Base-by-base conservation (phyloP, 805 yeast species). In the Lipomyces sp. region DNA sequence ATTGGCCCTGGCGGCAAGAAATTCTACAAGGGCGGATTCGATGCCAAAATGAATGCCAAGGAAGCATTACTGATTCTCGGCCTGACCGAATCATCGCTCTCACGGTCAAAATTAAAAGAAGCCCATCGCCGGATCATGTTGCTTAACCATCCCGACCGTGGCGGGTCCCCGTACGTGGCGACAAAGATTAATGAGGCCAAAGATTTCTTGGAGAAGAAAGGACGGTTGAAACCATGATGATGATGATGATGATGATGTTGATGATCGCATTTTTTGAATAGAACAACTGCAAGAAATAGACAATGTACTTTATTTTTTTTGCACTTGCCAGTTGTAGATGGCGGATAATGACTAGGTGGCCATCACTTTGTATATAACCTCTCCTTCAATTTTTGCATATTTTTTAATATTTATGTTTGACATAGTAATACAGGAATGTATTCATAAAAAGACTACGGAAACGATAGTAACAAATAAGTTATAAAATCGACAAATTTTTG, bases 121-220 rank as follows among this genome's bases (percentile, higher is more conserved):
- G 86, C 87, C 64, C 96, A 92, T 75, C 83, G 96, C 74, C 80
- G 80, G 67, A 83, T 89, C 75, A 92, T 91, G 96, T 80, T 91
- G 78, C 80, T 85, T 11, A 91, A 91, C 76, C 97, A 91, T 75
- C 97, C 97, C 0, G 97, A 91, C 77, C 86, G 89, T 72, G 97
- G 97, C 2, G 97, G 97, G 1, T 88, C 93, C 57, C 86, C 91
- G 24, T 89, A 83, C 71, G 73, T 91, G 69, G 95, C 97, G 33
- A 87, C 90, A 77, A 92, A 91, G 79, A 89, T 92, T 59, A 91
- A 92, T 74, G 90, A 88, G 76, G 97, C 97, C 42, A 92, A 90
- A 76, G 93, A 87, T 62, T 80, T 90, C 56, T 82, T 91, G 72
- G 95, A 90, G 72, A 86, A 87, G 77, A 64, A 54, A 15, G 67